Conservation (phyloP, 768 basidiomycete species). For the Xerocomus brunneocitrinus region DNA sequence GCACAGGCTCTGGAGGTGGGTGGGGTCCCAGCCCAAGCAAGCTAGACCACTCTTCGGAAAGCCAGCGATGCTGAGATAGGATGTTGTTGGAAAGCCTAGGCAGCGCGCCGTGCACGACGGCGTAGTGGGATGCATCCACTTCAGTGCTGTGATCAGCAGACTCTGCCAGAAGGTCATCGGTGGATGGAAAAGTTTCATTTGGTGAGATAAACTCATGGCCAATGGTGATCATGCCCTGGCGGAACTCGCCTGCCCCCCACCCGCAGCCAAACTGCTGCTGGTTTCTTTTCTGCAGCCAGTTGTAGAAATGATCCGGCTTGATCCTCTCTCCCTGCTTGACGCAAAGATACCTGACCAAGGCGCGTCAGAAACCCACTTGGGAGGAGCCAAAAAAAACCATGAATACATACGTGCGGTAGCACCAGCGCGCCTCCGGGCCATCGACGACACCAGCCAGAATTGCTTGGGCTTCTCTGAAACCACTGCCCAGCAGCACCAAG, state of each 20-base stretch:
- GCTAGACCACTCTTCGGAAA: conserved; percentile 1
- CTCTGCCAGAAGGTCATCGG: background rate
- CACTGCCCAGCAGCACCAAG: background rate
- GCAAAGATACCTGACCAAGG: conserved; percentile 3
- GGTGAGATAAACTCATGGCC: conserved; percentile 3
- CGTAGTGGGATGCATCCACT: conserved; percentile 1
- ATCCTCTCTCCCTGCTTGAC: background rate
- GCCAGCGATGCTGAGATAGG: background rate
- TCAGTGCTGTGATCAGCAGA: conserved; percentile 1
- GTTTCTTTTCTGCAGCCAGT: background rate
- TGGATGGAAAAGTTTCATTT: conserved; percentile 1
- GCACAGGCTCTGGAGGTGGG: background rate
- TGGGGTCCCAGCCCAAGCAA: conserved; percentile 4
- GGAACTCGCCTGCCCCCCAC: conserved; percentile 2
- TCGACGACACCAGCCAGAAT: background rate
- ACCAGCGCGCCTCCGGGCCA: background rate
- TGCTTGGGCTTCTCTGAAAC: conserved; percentile 5
- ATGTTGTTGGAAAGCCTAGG: conserved; percentile 1
- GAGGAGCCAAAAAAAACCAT: background rate
- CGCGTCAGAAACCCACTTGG: background rate
- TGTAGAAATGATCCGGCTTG: background rate
- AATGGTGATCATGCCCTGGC: conserved; percentile 4
- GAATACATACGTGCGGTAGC: background rate
- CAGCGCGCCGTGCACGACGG: background rate
- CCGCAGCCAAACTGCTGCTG: background rate